Evolutionary conservation across 2,329 filamentous ascomycete genomes (phyloP).

Genomic region (Fusarium tanahbumbuense): DNA sequence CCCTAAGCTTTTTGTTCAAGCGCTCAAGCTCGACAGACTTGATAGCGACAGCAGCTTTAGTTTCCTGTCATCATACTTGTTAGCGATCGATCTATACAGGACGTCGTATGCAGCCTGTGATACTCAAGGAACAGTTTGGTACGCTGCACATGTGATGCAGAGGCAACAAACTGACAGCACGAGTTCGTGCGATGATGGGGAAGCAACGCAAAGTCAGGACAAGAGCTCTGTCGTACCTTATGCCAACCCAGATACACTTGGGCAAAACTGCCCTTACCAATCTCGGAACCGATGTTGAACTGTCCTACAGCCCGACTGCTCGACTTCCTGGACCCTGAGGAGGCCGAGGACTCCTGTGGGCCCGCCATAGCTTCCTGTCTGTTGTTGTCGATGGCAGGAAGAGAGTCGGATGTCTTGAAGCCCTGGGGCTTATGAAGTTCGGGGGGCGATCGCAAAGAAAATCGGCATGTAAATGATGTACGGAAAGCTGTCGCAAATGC

Average conservation of each 20-base stretch:
- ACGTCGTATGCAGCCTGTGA: conserved; percentile 1
- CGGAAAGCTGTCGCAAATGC: conserved; percentile 26
- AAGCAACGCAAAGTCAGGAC: conserved; percentile 18
- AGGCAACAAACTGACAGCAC: conserved; percentile 22
- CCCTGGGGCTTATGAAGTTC: conserved; percentile 54
- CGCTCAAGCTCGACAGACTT: conserved; percentile 94
- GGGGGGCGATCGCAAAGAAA: conserved; percentile 50
- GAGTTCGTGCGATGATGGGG: conserved; percentile 16
- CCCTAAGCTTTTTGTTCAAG: conserved; percentile 94
- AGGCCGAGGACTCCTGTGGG: conserved; percentile 52
- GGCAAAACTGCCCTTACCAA: conserved; percentile 97
- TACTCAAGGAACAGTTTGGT: conserved; percentile 5
- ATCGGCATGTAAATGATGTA: conserved; percentile 57
- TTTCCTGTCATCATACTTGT: conserved; percentile 65
- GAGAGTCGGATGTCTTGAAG: conserved; percentile 48
- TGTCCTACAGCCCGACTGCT: conserved; percentile 68
- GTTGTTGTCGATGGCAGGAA: conserved; percentile 51
- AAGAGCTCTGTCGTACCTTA: conserved; percentile 65
- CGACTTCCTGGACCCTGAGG: conserved; percentile 52
- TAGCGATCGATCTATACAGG: conserved; percentile 1
- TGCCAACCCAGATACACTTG: conserved; percentile 91
- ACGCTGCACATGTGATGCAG: conserved; percentile 7
- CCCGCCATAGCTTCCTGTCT: conserved; percentile 55
- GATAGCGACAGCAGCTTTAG: conserved; percentile 87
- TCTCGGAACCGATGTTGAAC: conserved; percentile 87